A percentile compares a stretch with the other conserved stretches of the same genome.
phyloP scores from a whole-genome alignment of 306 rosid genomes.

The Fragaria iinumae region DNA sequence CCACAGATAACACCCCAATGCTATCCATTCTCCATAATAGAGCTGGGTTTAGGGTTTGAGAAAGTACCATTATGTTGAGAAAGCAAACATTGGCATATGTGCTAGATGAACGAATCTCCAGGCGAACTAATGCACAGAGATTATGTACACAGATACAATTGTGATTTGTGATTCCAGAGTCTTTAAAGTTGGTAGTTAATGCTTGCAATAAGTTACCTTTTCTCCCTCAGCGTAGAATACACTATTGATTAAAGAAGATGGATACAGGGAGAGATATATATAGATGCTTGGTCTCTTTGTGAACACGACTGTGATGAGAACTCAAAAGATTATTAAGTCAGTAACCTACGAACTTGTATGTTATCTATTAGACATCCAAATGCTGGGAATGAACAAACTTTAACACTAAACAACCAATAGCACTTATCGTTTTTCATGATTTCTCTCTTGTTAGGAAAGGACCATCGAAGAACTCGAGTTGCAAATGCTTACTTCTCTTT shows the following conservation, averaged over 20 bases:
- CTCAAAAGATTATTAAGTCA: neutral
- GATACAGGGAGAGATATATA: neutral
- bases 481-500: slow-evolving; percentile 95
- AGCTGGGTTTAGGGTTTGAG: too few species aligned
- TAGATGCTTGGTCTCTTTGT: neutral
- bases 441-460: slow-evolving; percentile 64
- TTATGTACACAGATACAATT: neutral
- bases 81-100: neutral
- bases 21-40: neutral
- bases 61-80: neutral
- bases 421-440: slow-evolving; percentile 11
- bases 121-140: neutral
- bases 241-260: neutral
- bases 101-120: neutral
- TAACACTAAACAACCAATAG: slow-evolving; percentile 9
- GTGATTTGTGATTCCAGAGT: neutral
- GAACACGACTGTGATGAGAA: neutral
- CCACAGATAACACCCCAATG: neutral
- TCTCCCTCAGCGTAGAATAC: neutral
- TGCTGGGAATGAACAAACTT: neutral
- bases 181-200: neutral
- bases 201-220: neutral
- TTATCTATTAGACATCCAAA: neutral
- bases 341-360: neutral
- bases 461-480: slow-evolving; percentile 82